Conservation (phyloP, 495 filamentous ascomycete species). For the Podospora australis region DNA sequence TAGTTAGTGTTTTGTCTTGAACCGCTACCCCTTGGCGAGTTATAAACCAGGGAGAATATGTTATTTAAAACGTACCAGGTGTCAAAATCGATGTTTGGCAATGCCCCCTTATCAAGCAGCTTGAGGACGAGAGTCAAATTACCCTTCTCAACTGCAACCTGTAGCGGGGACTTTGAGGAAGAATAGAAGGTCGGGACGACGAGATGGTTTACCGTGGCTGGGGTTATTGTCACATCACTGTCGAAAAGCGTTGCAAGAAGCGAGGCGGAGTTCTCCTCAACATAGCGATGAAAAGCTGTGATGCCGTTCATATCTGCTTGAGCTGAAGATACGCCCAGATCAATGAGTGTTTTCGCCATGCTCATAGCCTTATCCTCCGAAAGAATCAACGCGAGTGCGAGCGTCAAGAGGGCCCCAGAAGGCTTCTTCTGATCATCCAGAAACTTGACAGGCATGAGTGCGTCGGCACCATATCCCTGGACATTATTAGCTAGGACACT, state of each 20-base stretch:
- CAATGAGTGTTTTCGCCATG: conserved; percentile 57
- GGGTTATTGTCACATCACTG: conserved; percentile 53
- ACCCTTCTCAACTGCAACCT: conserved; percentile 26
- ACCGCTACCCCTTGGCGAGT: background rate
- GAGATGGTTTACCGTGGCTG: conserved; percentile 59
- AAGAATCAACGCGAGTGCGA: conserved; percentile 55
- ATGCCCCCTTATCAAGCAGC: conserved; percentile 36
- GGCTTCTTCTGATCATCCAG: conserved; percentile 41
- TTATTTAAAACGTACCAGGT: conserved; percentile 25
- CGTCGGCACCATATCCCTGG: conserved; percentile 63
- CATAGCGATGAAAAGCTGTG: conserved; percentile 53
- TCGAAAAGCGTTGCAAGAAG: conserved; percentile 54
- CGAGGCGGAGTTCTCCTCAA: conserved; percentile 42
- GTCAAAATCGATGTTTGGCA: conserved; percentile 37
- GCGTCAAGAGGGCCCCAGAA: conserved; percentile 53
- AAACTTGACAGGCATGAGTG: conserved; percentile 61
- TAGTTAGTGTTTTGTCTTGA: too few relatives aligned
- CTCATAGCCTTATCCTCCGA: conserved; percentile 51
- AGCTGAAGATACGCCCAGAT: conserved; percentile 62
- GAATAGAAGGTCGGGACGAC: conserved; percentile 19
- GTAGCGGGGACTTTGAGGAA: conserved; percentile 32
- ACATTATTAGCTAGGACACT: too few relatives aligned
- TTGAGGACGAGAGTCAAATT: conserved; percentile 32
- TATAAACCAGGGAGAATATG: background rate
- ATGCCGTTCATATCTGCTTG: conserved; percentile 57